Conservation (phyloP, 2,329 filamentous ascomycete species). For the Diaporthe citriasiana region DNA sequence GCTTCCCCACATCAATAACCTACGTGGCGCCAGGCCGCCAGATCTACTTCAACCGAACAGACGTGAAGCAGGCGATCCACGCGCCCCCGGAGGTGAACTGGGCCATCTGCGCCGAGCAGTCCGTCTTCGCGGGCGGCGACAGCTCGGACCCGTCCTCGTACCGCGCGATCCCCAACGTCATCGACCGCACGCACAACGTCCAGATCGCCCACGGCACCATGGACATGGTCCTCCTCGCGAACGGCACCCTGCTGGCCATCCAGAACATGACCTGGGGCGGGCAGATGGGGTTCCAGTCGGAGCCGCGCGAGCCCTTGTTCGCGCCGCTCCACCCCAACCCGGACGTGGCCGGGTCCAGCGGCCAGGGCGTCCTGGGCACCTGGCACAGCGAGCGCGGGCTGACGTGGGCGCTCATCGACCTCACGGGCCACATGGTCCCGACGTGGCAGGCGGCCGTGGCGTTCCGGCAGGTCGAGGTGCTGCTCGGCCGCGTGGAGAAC, state of each 20-base stretch:
- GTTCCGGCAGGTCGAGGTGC: conserved; percentile 40
- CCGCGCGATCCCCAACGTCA: conserved; percentile 67
- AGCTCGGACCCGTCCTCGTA: conserved; percentile 41
- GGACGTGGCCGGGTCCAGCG: conserved; percentile 25
- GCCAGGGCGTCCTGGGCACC: conserved; percentile 41
- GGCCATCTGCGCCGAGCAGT: conserved; percentile 64
- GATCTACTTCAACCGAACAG: conserved; percentile 78
- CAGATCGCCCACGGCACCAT: conserved; percentile 78
- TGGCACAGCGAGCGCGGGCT: conserved; percentile 42
- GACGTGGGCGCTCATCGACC: conserved; percentile 37
- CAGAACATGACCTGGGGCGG: conserved; percentile 86
- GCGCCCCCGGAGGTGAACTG: conserved; percentile 57
- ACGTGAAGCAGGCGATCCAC: conserved; percentile 47
- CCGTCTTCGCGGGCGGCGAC: conserved; percentile 60
- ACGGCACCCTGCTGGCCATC: conserved; percentile 76
- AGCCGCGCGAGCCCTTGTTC: conserved; percentile 40
- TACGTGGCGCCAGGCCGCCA: conserved; percentile 72
- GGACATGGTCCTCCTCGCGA: conserved; percentile 76
- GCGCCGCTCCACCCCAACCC: conserved; percentile 39
- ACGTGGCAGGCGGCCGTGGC: conserved; percentile 39
- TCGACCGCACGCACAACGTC: conserved; percentile 77
- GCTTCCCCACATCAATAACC: conserved; percentile 68
- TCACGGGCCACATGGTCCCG: conserved; percentile 41
- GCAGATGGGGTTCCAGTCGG: conserved; percentile 73
- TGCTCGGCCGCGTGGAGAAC: conserved; percentile 36